Percentiles rank a stretch among this genome's conserved stretches.
Conservation (phyloP, 345 rosid genomes). For the Populus nigra region DNA sequence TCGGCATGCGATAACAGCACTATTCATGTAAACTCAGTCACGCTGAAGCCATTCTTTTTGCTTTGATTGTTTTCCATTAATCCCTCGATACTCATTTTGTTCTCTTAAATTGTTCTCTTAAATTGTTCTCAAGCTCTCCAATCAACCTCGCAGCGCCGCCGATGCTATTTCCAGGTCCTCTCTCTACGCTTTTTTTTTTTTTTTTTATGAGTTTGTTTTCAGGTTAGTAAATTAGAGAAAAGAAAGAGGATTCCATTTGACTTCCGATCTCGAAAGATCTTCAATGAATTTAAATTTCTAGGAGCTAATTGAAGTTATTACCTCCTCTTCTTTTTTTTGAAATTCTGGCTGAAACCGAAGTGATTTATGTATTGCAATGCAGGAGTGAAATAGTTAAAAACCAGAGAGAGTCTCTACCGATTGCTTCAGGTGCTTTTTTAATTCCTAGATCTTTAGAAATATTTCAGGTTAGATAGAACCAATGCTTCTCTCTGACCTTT, state of each 20-base stretch:
- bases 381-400: slow-evolving; percentile 49
- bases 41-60: not conserved
- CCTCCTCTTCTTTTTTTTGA: not conserved
- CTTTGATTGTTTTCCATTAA: not conserved
- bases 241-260: no score
- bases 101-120: no score
- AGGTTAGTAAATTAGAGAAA: not conserved
- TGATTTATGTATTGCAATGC: slow-evolving; percentile 16
- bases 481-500: not conserved
- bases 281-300: no score
- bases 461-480: slow-evolving; percentile 8
- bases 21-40: not conserved
- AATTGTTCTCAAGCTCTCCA: slow-evolving; percentile 32
- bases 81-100: not conserved
- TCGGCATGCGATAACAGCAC: not conserved
- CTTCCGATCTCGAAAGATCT: no score
- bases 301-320: no score
- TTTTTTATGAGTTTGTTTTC: not conserved
- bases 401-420: slow-evolving; percentile 79
- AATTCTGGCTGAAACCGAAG: not conserved
- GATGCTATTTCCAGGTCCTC: slow-evolving; percentile 36
- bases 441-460: not conserved
- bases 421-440: slow-evolving; percentile 61
- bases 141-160: not conserved
- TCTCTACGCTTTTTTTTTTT: not conserved